These are phyloP conservation scores for Potentilla sterilis DNA, from an alignment of 306 rosid species.

Conservation along the genomic window DNA sequence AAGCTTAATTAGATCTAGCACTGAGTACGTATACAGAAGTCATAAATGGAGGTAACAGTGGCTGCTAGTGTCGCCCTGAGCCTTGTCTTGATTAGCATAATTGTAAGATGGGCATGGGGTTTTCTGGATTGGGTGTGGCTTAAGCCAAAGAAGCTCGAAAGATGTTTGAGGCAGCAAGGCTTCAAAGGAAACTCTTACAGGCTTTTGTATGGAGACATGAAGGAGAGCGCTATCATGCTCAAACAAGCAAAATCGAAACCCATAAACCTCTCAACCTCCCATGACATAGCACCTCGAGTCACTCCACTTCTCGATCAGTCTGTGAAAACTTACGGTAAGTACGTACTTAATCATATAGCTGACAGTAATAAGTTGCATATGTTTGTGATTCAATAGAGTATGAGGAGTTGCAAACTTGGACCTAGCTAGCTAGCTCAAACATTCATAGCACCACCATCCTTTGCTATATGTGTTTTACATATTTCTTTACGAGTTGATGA, in stretches of 20 bases:
- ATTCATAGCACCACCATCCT: neutral
- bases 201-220: constrained; percentile 35
- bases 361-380: neutral
- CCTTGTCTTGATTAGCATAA: neutral
- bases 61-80: neutral
- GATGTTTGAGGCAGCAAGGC: constrained; percentile 42
- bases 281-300: constrained; percentile 39
- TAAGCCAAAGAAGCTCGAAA: constrained; percentile 54
- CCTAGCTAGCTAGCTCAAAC: neutral
- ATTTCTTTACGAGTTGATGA: neutral
- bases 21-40: neutral
- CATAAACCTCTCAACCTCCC: constrained; percentile 26
- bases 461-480: too few species aligned
- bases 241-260: constrained; percentile 38
- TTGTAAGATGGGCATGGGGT: constrained; percentile 35
- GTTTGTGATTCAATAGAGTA: neutral
- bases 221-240: constrained; percentile 17
- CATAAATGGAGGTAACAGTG: neutral
- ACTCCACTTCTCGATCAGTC: constrained; percentile 25
- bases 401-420: neutral
- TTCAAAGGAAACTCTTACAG: constrained; percentile 42
- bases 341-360: neutral
- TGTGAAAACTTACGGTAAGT: constrained; percentile 37
- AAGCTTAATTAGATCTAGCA: neutral
- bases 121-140: constrained; percentile 49